phyloP scores from a whole-genome alignment of 805 yeast genomes.

The Cyberlindnera xylosilytica region DNA sequence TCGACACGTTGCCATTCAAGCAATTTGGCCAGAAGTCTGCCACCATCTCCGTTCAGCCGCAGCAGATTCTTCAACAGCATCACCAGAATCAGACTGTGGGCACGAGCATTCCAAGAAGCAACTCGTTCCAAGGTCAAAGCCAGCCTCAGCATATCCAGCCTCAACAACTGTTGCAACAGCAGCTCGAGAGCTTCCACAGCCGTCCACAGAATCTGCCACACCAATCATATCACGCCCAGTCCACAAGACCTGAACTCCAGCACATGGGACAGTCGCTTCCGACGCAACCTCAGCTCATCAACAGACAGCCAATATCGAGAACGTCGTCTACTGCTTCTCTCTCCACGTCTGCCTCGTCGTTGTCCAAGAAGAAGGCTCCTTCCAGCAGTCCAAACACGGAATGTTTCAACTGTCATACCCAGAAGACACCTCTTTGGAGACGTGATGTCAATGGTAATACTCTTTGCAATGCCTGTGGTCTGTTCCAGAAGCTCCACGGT shows the following conservation, averaged over 20 bases:
- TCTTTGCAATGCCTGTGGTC: constrained; percentile 92
- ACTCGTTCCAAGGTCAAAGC: constrained; percentile 1
- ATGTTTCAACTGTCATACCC: constrained; percentile 87
- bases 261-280: constrained; percentile 14
- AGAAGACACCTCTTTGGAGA: constrained; percentile 92
- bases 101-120: background rate
- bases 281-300: constrained; percentile 9
- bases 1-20: constrained; percentile 12
- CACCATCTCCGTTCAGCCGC: constrained; percentile 16
- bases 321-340: constrained; percentile 15
- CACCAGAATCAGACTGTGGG: constrained; percentile 7
- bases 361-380: constrained; percentile 24
- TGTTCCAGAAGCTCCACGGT: constrained; percentile 87
- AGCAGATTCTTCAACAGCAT: constrained; percentile 13
- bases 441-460: constrained; percentile 88
- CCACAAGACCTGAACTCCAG: constrained; percentile 1
- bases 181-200: constrained; percentile 12
- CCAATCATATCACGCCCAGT: too few species aligned
- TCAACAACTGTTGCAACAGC: constrained; percentile 15
- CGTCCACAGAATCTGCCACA: background rate
- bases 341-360: constrained; percentile 21
- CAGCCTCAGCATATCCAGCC: constrained; percentile 19
- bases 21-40: constrained; percentile 4
- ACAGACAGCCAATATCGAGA: constrained; percentile 7
- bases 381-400: constrained; percentile 28